Evolutionary conservation across 1,139 yeast genomes (phyloP).

Genomic region (Hanseniaspora uvarum): DNA sequence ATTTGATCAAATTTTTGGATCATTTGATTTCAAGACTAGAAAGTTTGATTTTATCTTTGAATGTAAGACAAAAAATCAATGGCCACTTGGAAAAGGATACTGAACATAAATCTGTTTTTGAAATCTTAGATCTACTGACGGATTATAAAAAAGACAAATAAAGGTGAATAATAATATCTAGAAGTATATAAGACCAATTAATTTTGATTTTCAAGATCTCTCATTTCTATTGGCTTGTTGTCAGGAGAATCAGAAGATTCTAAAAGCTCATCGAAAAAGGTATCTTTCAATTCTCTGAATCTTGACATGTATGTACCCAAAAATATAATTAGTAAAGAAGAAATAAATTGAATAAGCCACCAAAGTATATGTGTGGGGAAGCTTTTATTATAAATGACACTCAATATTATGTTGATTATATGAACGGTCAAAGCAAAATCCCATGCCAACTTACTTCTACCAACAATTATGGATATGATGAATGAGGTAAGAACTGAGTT

Average conservation of each 20-base stretch:
- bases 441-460: slow-evolving; percentile 87
- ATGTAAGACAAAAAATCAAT: slow-evolving; percentile 25
- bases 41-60: slow-evolving; percentile 25
- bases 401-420: slow-evolving; percentile 61
- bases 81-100: slow-evolving; percentile 22
- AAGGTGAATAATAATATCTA: not conserved
- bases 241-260: slow-evolving; percentile 36
- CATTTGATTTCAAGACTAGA: slow-evolving; percentile 30
- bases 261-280: slow-evolving; percentile 73
- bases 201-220: slow-evolving; percentile 29
- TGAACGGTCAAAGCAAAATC: slow-evolving; percentile 90
- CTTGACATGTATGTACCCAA: slow-evolving; percentile 79
- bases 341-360: slow-evolving; percentile 71
- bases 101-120: slow-evolving; percentile 23
- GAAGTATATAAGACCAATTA: slow-evolving; percentile 14
- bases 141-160: not conserved
- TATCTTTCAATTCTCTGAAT: slow-evolving; percentile 78
- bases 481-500: slow-evolving; percentile 69
- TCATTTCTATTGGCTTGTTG: slow-evolving; percentile 23
- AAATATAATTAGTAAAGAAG: slow-evolving; percentile 59
- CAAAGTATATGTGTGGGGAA: slow-evolving; percentile 58
- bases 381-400: slow-evolving; percentile 24
- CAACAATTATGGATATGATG: slow-evolving; percentile 77
- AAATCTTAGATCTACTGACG: slow-evolving; percentile 22
- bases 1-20: slow-evolving; percentile 26